Percentiles rank a stretch among this genome's conserved stretches.
phyloP scores from a whole-genome alignment of 805 yeast genomes.

The Monosporozyma aerobia region DNA sequence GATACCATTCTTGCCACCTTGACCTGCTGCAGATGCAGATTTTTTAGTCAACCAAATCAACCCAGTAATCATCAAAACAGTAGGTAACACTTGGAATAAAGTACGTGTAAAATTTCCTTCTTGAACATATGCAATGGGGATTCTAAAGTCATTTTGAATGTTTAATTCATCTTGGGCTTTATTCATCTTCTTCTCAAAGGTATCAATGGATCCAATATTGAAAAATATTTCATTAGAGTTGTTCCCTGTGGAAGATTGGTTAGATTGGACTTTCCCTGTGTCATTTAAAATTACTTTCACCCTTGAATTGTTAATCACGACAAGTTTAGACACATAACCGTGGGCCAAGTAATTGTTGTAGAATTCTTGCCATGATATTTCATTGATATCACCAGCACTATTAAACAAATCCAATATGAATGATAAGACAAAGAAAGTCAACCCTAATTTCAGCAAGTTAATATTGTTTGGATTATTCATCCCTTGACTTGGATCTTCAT shows the following conservation, averaged over 20 bases:
- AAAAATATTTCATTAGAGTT: conserved; percentile 42
- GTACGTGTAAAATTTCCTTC: conserved; percentile 60
- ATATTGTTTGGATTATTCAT: conserved; percentile 20
- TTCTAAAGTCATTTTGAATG: conserved; percentile 50
- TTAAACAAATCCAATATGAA: conserved; percentile 27
- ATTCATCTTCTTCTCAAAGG: conserved; percentile 72
- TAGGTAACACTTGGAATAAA: conserved; percentile 75
- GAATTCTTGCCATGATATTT: conserved; percentile 89
- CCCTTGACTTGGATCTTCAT: neutral
- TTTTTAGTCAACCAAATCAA: conserved; percentile 71
- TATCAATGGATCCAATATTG: conserved; percentile 81
- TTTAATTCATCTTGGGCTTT: conserved; percentile 64
- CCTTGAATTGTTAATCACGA: conserved; percentile 65
- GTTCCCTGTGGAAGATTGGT: conserved; percentile 8
- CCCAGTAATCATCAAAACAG: conserved; percentile 80
- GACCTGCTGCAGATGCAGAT: conserved; percentile 37
- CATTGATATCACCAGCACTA: conserved; percentile 32
- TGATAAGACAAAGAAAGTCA: conserved; percentile 27
- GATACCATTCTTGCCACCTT: conserved; percentile 56
- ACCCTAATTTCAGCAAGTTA: conserved; percentile 29
- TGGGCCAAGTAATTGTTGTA: conserved; percentile 63
- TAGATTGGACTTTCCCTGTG: conserved; percentile 41
- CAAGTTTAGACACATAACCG: conserved; percentile 63
- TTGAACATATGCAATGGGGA: conserved; percentile 74
- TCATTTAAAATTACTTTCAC: conserved; percentile 66